phyloP scores from a whole-genome alignment of 495 filamentous ascomycete genomes.

The Usnea hakonensis region DNA sequence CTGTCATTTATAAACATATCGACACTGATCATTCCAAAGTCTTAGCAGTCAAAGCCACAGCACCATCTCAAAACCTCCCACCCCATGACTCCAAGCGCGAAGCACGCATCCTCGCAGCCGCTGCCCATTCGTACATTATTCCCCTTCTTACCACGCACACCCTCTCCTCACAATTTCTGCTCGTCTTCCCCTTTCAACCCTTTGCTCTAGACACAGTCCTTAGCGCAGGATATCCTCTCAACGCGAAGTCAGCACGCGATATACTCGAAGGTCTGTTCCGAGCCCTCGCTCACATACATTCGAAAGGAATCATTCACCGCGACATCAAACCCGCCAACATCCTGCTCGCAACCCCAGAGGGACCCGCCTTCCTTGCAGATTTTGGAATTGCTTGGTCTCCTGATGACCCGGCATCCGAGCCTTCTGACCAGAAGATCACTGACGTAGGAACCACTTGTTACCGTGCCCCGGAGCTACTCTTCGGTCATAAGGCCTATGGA shows the following conservation, averaged over 20 bases:
- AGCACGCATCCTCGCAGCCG: constrained; percentile 56
- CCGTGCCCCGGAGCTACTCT: constrained; percentile 81
- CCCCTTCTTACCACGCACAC: constrained; percentile 62
- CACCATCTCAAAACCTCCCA: constrained; percentile 58
- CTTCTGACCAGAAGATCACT: constrained; percentile 62
- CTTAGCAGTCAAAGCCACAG: constrained; percentile 82
- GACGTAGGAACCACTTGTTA: constrained; percentile 93
- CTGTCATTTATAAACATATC: constrained; percentile 64
- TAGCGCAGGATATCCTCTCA: constrained; percentile 26
- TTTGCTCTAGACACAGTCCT: constrained; percentile 62
- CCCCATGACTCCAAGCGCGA: constrained; percentile 79
- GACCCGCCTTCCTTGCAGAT: constrained; percentile 72
- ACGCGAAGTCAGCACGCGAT: constrained; percentile 29
- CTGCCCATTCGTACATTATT: constrained; percentile 48
- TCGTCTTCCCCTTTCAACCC: constrained; percentile 79
- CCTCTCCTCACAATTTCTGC: constrained; percentile 58
- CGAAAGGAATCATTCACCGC: constrained; percentile 72
- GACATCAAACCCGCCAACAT: constrained; percentile 93
- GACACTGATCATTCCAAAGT: constrained; percentile 29
- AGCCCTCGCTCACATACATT: constrained; percentile 66
- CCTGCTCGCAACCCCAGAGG: constrained; percentile 57
- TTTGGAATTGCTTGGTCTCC: constrained; percentile 88
- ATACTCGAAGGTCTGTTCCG: constrained; percentile 59
- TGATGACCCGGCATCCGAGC: constrained; percentile 52
- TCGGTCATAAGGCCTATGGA: constrained; percentile 69